Evolutionary conservation across 257 asterid species (phyloP), one percentile per base, ranked within the genome.

Genomic region (Forsythia suspensa): DNA sequence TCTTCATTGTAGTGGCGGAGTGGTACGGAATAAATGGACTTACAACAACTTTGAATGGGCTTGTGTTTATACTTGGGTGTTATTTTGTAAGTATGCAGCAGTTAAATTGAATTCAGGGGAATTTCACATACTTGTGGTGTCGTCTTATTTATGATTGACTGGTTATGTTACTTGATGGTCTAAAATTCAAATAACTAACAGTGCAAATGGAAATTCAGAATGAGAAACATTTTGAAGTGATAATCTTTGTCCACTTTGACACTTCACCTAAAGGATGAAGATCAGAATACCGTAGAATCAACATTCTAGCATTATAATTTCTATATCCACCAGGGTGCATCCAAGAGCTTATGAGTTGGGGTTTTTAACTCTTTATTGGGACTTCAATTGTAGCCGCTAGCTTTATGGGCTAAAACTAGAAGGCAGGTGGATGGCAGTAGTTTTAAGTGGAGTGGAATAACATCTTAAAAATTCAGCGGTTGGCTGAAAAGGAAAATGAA

Each of bases 41-140:
- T 36, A 88, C 97, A 42, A 7, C 89, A 43, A 70, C 82, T 40
- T 79, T 86, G 36, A 67, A 87, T 13, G 91, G 87, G 57, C 21
- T 87, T 72, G 20, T 86, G 80, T 67, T 86, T 20, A 74, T 81
- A 48, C 44, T 86, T 44, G 96, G 97, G 52, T 84, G 87, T 18
- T 94, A 92, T 77, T 87, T 94, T 24, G 98, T 94, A 89, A 91
- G 96, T 81, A 73, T 72, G 76, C 68, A 43, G 3, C 73, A 40
- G 2, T 68, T 29, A 39, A 0, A 11, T n/a, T 78, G 39, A 41
- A 63, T 72, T 71, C 5, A 29, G 39, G 18, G 8, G 40, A 29
- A 71, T 71, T 75, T 13, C 6, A 44, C 46, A 38, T 71, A 10
- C 37, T 46, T 42, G 34, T 39, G 13, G 44, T 41, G 9, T 29